Evolutionary conservation across 345 rosid species (phyloP), one percentile per base, ranked within the genome.

Genomic region (Diplotaxis tenuifolia): DNA sequence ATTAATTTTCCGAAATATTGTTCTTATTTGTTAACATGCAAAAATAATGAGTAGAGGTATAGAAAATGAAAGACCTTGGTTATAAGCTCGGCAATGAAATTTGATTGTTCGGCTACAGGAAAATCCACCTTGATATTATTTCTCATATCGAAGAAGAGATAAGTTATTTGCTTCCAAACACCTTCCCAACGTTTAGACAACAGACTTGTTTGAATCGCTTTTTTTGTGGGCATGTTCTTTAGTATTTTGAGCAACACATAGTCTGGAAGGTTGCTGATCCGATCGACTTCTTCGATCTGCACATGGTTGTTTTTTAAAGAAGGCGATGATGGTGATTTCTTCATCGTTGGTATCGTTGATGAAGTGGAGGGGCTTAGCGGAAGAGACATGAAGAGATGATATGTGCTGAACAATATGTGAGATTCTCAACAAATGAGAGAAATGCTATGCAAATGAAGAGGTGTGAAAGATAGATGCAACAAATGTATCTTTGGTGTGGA

Each of bases 131-230:
- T 5, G 21, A 4, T 16, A 10, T 0, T 9, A 5, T 10, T 10
- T 16, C 12, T 27, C 54, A 55, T 36, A 68, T 68, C 27, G 2
- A 68, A 56, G 18, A 1, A 16, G 21, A 68, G 54, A 15, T 9
- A 38, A n/a, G 40, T 54, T 11, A 68, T 4, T 6, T 68, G 25
- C 16, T 68, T 68, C 73, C 73, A 68, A 34, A 56, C 27, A 38
- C 5, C 16, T 6, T 9, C 7, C 73, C 73, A 68, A 16, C 53
- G 27, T 22, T 31, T 74, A 7, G 67, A 74, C 27, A 66, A 16
- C 10, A 58, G 8, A 32, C 78, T n/a, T 66, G 72, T 74, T 5
- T 6, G 27, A 0, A 74, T 28, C 0, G 60, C 72, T 12, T 58
- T 36, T 23, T 66, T 40, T 0, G 72, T 74, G 28, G 40, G 0